Base-by-base conservation (phyloP, 2,329 filamentous ascomycete species). In the Thielaviopsis punctulata region DNA sequence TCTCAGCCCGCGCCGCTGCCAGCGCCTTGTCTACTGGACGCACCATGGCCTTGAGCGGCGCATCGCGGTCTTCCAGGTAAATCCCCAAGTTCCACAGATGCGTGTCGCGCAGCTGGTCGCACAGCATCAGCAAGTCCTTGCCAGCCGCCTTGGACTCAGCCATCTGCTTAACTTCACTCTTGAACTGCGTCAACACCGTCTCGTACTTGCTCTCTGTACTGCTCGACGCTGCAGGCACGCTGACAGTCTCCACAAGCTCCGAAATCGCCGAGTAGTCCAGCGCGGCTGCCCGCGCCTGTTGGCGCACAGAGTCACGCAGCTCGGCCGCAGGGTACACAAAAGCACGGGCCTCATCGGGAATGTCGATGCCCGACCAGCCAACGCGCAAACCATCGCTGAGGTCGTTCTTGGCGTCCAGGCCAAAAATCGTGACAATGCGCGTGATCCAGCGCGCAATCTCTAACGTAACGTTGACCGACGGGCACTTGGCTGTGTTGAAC, bases 11-110 rank as follows among this genome's bases (percentile, higher is more conserved):
- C 2, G 74, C 72, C 2, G 75, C 73, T 33, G 80, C 72, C 23
- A 81, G 66, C 3, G 71, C 66, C 3, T 72, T 73, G 0, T 76
- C 73, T 9, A 79, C 69, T 55, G 80, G 79, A 60, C 79, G 80
- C 56, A 95, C 82, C 27, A 95, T 73, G 0, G 87, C 86, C 0
- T 78, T 82, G 62, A 73, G 73, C 52, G 69, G 70, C 46, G 75
- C 76, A n/a, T 69, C 69, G 48, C 86, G 78, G 61, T 95, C 89
- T 62, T 95, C 89, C 1, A 95, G 79, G 61, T 93, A 93, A 54
- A 95, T 83, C 36, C 83, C 86, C 0, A 93, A 69, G 54, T 89
- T 80, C 60, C 85, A 89, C 10, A 95, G 77, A 53, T 89, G 80
- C 9, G 79, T 73, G 63, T 95, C 86, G 50, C 89, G 84, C 44